These are phyloP conservation scores for Barnettozyma pratensis DNA, from an alignment of 805 yeast genomes.

Conservation along the genomic window DNA sequence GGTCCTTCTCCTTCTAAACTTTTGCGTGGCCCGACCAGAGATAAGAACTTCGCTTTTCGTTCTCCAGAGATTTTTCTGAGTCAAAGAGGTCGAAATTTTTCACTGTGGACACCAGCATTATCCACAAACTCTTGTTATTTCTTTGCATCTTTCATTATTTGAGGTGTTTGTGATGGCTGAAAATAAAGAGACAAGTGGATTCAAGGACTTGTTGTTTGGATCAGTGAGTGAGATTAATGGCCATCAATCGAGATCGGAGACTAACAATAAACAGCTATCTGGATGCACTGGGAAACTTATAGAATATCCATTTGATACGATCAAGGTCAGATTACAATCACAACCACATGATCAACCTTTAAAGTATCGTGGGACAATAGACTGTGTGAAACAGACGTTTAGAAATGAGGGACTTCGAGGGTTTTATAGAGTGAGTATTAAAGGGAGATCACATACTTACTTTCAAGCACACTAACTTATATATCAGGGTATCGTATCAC, in stretches of 20 bases:
- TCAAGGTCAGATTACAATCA: slow-evolving; percentile 80
- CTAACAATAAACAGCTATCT: slow-evolving; percentile 30
- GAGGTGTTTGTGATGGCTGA: background rate
- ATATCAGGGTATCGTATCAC: slow-evolving; percentile 61
- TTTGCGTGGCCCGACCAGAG: too few relatives aligned
- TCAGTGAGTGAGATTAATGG: slow-evolving; percentile 1
- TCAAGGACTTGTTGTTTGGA: slow-evolving; percentile 8
- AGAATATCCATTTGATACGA: slow-evolving; percentile 91
- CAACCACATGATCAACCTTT: slow-evolving; percentile 52
- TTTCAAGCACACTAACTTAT: background rate
- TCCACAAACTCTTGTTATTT: too few relatives aligned
- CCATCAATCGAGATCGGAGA: slow-evolving; percentile 17
- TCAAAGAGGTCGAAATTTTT: background rate
- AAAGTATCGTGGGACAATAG: slow-evolving; percentile 51
- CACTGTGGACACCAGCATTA: background rate
- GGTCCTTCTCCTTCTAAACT: too few relatives aligned
- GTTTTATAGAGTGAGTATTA: slow-evolving; percentile 48
- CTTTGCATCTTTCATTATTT: too few relatives aligned
- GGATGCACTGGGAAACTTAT: slow-evolving; percentile 82
- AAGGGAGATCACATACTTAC: too few relatives aligned
- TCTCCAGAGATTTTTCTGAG: too few relatives aligned
- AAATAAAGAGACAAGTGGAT: background rate
- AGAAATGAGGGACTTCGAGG: slow-evolving; percentile 70
- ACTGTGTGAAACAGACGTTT: slow-evolving; percentile 60
- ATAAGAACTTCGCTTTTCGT: too few relatives aligned